A percentile compares a stretch with the other conserved stretches of the same genome.
These are phyloP conservation scores for Teunomyces kruisii DNA, from an alignment of 805 yeast species.

Conservation along the genomic window DNA sequence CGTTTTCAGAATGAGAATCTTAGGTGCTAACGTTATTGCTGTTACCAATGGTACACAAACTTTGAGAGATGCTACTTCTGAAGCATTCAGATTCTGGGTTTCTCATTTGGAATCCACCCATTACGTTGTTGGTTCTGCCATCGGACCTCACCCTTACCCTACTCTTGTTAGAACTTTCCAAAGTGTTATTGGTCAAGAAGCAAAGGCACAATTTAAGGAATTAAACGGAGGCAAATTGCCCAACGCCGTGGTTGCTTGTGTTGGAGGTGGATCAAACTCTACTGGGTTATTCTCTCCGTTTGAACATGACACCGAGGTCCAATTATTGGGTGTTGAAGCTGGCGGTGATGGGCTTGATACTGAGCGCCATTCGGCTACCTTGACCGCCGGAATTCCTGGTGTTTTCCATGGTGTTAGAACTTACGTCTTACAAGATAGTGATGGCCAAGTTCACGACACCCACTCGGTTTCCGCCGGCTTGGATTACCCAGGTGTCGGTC, in stretches of 20 bases:
- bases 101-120: slow-evolving; percentile 83
- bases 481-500: slow-evolving; percentile 99
- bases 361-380: slow-evolving; percentile 87
- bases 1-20: slow-evolving; percentile 93
- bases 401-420: slow-evolving; percentile 98
- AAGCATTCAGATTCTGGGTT: slow-evolving; percentile 96
- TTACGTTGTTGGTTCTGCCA: slow-evolving; percentile 96
- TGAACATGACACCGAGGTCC: slow-evolving; percentile 74
- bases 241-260: slow-evolving; percentile 95
- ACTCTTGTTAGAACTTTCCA: slow-evolving; percentile 98
- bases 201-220: slow-evolving; percentile 83
- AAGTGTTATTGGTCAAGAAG: slow-evolving; percentile 92
- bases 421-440: slow-evolving; percentile 83
- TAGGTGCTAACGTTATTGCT: slow-evolving; percentile 94
- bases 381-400: slow-evolving; percentile 94
- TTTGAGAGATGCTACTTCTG: slow-evolving; percentile 95
- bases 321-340: slow-evolving; percentile 92
- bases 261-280: slow-evolving; percentile 98
- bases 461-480: slow-evolving; percentile 98
- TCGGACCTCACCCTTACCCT: slow-evolving; percentile 99
- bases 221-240: slow-evolving; percentile 83
- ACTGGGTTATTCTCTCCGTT: slow-evolving; percentile 96
- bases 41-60: slow-evolving; percentile 95
- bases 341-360: slow-evolving; percentile 97
- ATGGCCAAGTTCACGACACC: slow-evolving; percentile 97